phyloP scores from a whole-genome alignment of 768 basidiomycete genomes.

The Vishniacozyma victoriae region DNA sequence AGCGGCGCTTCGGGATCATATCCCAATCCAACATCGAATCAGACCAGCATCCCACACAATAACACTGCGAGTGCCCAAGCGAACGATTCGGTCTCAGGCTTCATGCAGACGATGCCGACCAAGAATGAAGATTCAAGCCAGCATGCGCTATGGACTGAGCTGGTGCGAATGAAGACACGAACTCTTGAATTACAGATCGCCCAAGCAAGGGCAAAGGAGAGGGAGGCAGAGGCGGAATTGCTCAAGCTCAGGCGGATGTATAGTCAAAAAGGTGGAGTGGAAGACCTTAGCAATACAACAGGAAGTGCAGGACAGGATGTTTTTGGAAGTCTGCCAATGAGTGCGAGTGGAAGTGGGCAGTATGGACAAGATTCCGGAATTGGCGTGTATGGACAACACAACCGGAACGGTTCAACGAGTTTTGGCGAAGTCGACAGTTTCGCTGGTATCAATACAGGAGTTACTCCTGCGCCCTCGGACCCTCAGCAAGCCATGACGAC shows the following conservation, averaged over 20 bases:
- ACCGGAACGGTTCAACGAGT: background rate
- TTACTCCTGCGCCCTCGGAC: background rate
- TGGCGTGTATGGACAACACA: too few species aligned
- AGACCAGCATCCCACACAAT: background rate
- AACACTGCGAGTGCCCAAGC: background rate
- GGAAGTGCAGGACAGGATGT: background rate
- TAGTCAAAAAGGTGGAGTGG: background rate
- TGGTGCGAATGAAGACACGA: slow-evolving; percentile 29
- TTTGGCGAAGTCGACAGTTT: background rate
- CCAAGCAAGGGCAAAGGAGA: slow-evolving; percentile 36
- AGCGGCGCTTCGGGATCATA: too few species aligned
- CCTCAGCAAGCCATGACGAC: slow-evolving; percentile 16
- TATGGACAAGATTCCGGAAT: too few species aligned
- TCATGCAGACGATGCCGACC: slow-evolving; percentile 17
- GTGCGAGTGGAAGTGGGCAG: too few species aligned
- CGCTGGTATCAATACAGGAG: background rate
- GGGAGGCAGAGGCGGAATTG: slow-evolving; percentile 39
- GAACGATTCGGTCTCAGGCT: background rate
- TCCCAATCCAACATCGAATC: background rate
- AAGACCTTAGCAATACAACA: background rate
- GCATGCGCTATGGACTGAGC: slow-evolving; percentile 30
- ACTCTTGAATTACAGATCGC: slow-evolving; percentile 41
- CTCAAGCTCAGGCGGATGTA: slow-evolving; percentile 15
- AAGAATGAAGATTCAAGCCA: slow-evolving; percentile 21
- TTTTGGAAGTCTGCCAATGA: background rate